Evolutionary conservation across 139 green algal genomes (phyloP).

Genomic region (Tetraselmis striata): DNA sequence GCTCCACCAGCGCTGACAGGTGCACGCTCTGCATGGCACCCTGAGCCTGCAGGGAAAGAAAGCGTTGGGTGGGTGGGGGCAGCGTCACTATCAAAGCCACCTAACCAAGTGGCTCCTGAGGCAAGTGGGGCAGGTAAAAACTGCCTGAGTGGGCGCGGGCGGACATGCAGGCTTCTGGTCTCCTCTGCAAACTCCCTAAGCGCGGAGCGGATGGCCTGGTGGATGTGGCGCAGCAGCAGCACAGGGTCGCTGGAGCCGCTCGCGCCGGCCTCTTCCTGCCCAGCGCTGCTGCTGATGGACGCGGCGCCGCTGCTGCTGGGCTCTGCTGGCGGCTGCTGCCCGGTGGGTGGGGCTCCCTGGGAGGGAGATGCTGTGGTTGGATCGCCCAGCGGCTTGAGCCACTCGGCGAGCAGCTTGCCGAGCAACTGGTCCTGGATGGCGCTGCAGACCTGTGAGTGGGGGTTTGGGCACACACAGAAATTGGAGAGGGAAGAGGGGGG

Average conservation of each 20-base stretch:
- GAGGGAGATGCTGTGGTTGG: no score
- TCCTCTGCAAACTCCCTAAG: constrained; percentile 73
- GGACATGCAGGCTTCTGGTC: constrained; percentile 44
- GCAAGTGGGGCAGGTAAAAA: no score
- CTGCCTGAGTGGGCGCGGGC: no score
- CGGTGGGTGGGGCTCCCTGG: no score
- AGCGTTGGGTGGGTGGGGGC: no score
- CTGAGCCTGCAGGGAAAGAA: constrained; percentile 2
- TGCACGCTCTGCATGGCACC: constrained; percentile 12
- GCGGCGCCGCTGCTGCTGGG: background rate
- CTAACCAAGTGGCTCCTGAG: background rate
- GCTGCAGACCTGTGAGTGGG: background rate
- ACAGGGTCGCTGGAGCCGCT: constrained; percentile 13
- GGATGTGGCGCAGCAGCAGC: constrained; percentile 63
- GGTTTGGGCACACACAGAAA: no score
- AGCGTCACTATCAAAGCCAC: background rate
- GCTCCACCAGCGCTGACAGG: constrained; percentile 59
- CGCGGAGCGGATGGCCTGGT: constrained; percentile 68
- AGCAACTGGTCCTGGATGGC: constrained; percentile 1
- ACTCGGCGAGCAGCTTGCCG: background rate
- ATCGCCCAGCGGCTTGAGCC: background rate
- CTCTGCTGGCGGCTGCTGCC: background rate
- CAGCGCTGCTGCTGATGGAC: background rate
- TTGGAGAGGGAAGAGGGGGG: no score
- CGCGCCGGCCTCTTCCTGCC: background rate